Evolutionary conservation across 2,329 filamentous ascomycete species (phyloP).

Genomic region (Herpotrichia juniperi): DNA sequence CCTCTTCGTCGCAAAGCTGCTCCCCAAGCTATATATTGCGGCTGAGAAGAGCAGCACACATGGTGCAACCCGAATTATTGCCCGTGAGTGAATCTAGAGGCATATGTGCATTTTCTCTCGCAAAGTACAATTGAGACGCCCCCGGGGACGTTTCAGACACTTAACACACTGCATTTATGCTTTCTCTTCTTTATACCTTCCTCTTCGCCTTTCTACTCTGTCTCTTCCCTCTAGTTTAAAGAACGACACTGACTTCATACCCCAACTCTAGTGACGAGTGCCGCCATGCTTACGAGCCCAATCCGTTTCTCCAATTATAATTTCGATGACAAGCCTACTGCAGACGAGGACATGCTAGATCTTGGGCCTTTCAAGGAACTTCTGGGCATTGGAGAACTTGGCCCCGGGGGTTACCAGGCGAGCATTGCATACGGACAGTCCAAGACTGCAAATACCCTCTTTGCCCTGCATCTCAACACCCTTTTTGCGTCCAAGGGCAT

Average conservation of each 20-base stretch:
- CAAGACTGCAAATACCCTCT: conserved; percentile 20
- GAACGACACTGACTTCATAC: no score
- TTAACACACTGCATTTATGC: no score
- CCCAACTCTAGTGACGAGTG: no score
- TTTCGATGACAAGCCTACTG: conserved; percentile 24
- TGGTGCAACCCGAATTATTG: conserved; percentile 18
- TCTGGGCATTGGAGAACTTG: not conserved
- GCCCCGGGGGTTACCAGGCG: not conserved
- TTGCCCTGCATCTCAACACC: conserved; percentile 10
- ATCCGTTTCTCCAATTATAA: conserved; percentile 50
- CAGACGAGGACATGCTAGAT: conserved; percentile 13
- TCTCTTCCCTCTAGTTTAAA: no score
- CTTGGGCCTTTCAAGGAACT: not conserved
- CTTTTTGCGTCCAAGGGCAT: conserved; percentile 9
- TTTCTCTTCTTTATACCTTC: no score
- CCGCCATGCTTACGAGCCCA: not conserved
- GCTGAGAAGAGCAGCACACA: conserved; percentile 5
- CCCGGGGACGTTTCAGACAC: no score
- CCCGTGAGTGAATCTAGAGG: no score
- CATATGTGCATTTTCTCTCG: no score
- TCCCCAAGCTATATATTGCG: conserved; percentile 37
- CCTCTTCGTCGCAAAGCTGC: conserved; percentile 46
- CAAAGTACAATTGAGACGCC: no score
- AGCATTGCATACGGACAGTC: conserved; percentile 20
- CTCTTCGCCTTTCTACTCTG: no score